Percentiles rank a stretch among this genome's conserved stretches.
These are phyloP conservation scores for Sporobolomyces phaffii DNA, from an alignment of 768 basidiomycete species.

Conservation along the genomic window DNA sequence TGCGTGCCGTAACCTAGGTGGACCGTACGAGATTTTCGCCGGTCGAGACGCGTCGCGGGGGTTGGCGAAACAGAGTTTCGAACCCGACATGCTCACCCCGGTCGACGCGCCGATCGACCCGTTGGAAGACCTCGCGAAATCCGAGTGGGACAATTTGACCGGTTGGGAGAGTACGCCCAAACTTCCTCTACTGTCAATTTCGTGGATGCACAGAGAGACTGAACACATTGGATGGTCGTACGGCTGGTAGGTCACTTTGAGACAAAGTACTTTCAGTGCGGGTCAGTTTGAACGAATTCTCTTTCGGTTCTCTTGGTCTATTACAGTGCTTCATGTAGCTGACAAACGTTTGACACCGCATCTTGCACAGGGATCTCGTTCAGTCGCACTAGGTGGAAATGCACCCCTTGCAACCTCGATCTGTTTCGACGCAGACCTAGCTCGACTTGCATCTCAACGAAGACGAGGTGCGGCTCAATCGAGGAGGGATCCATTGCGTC, in stretches of 20 bases:
- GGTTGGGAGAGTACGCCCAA: constrained; percentile 36
- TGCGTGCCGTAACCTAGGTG: no score
- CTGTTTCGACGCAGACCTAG: no score
- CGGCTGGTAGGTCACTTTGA: background rate
- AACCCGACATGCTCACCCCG: constrained; percentile 79
- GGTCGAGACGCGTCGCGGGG: constrained; percentile 91
- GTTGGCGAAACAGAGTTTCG: constrained; percentile 58
- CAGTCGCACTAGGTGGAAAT: no score
- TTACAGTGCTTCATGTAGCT: no score
- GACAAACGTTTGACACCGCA: no score
- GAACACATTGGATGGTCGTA: background rate
- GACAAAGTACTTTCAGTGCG: constrained; percentile 15
- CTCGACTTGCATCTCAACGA: no score
- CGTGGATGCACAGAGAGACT: background rate
- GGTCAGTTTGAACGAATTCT: no score
- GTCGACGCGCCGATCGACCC: constrained; percentile 79
- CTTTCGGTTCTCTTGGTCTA: no score
- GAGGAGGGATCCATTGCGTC: no score
- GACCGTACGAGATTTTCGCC: constrained; percentile 96
- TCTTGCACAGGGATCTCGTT: no score
- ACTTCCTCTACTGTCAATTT: background rate
- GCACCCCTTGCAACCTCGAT: no score
- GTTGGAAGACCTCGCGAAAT: constrained; percentile 62
- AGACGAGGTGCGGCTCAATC: no score
- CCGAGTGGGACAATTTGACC: constrained; percentile 38